phyloP scores from a whole-genome alignment of 768 basidiomycete genomes.

The Agaricus subrufescens region DNA sequence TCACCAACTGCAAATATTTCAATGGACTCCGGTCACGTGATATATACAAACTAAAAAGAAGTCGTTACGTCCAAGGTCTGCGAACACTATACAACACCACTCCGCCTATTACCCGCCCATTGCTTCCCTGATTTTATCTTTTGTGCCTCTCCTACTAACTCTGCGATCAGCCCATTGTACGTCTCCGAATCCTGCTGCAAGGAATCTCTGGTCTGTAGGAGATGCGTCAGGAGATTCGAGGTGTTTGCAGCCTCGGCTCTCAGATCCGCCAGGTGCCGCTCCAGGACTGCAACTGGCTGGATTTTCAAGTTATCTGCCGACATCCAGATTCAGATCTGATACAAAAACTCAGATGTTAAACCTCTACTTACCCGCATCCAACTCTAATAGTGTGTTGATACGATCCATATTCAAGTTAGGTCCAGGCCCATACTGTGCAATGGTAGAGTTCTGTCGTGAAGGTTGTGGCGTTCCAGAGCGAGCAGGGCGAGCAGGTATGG shows the following conservation, averaged over 20 bases:
- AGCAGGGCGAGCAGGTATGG: slow-evolving; percentile 37
- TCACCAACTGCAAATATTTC: neutral
- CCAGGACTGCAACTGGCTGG: slow-evolving; percentile 62
- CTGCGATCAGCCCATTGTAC: slow-evolving; percentile 87
- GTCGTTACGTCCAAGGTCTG: neutral
- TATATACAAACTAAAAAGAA: neutral
- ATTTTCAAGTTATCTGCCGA: slow-evolving; percentile 63
- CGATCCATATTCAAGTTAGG: slow-evolving; percentile 68
- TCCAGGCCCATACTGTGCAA: slow-evolving; percentile 62
- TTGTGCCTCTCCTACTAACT: slow-evolving; percentile 89
- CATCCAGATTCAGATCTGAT: neutral
- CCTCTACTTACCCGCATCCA: slow-evolving; percentile 55
- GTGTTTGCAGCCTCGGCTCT: slow-evolving; percentile 69
- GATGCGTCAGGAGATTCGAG: slow-evolving; percentile 71
- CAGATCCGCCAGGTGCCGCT: slow-evolving; percentile 63
- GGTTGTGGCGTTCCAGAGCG: slow-evolving; percentile 50
- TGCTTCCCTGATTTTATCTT: slow-evolving; percentile 70
- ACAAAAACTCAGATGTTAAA: neutral
- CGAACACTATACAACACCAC: neutral
- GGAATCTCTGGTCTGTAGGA: slow-evolving; percentile 77
- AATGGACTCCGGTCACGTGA: slow-evolving; percentile 5
- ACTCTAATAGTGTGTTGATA: slow-evolving; percentile 60
- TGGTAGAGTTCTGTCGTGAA: slow-evolving; percentile 22
- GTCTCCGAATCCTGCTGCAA: slow-evolving; percentile 86
- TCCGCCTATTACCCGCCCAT: slow-evolving; percentile 17